Conservation (phyloP, 805 yeast species). For the Babjeviella inositovora region DNA sequence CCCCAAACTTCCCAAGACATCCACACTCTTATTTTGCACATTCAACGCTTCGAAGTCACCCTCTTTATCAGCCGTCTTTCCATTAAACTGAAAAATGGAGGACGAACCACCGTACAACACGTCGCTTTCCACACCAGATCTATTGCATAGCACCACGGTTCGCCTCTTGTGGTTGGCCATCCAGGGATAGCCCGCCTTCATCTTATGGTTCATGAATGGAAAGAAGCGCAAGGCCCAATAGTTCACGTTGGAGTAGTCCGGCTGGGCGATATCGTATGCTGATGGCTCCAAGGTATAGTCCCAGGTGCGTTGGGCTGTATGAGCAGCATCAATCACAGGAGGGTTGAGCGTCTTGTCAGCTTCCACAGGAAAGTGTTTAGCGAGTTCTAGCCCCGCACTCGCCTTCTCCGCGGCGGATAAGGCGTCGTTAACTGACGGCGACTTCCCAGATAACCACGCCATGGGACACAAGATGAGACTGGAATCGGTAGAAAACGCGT, state of each 20-base stretch:
- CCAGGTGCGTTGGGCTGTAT: no score
- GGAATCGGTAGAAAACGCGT: conserved; percentile 27
- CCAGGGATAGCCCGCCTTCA: conserved; percentile 4
- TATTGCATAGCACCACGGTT: conserved; percentile 36
- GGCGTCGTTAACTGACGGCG: conserved; percentile 17
- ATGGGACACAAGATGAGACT: conserved; percentile 61
- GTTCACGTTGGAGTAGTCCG: conserved; percentile 33
- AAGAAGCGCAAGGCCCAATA: conserved; percentile 66
- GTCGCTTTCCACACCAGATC: conserved; percentile 65
- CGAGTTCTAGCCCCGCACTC: conserved; percentile 3
- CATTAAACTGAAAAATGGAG: conserved; percentile 37
- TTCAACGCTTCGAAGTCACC: conserved; percentile 11
- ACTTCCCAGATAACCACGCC: conserved; percentile 61
- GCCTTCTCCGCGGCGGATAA: conserved; percentile 5
- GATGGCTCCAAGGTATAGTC: no score
- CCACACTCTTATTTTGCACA: conserved; percentile 30
- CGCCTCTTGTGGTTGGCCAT: conserved; percentile 6
- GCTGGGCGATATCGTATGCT: conserved; percentile 13
- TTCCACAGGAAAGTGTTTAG: no score
- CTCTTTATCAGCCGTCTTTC: conserved; percentile 8
- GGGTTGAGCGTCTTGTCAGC: no score
- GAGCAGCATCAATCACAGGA: no score
- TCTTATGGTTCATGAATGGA: conserved; percentile 41
- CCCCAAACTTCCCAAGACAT: conserved; percentile 37
- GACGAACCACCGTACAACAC: conserved; percentile 56